Percentiles rank a stretch among this genome's conserved stretches.
Conservation (phyloP, 306 rosid genomes). For the Casuarina equisetifolia region DNA sequence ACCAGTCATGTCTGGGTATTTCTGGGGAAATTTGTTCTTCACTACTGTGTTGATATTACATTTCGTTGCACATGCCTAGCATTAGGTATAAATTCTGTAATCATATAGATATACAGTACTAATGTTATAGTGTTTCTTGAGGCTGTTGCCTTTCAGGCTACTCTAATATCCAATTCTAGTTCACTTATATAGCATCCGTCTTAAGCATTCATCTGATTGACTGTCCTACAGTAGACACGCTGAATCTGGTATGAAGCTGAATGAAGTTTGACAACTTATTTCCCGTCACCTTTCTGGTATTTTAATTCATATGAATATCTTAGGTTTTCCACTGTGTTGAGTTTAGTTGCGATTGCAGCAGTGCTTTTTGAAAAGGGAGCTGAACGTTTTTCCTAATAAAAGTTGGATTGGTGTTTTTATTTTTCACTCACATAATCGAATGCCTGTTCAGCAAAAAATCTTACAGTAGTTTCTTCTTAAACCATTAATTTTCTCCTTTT, state of each 20-base stretch:
- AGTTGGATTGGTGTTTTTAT: background rate
- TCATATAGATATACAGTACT: background rate
- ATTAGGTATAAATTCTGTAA: background rate
- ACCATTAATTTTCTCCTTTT: constrained; percentile 6
- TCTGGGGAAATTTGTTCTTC: background rate
- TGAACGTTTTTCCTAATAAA: background rate
- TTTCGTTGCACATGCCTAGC: background rate
- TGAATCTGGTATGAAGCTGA: background rate
- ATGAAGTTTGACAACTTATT: background rate
- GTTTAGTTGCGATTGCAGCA: background rate
- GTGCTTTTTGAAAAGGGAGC: background rate
- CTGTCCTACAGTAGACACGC: background rate
- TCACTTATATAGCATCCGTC: background rate
- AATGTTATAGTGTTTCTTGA: background rate
- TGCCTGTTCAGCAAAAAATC: background rate
- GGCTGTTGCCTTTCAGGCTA: constrained; percentile 1
- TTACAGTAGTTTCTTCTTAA: constrained; percentile 1
- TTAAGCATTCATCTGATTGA: background rate
- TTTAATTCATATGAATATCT: background rate
- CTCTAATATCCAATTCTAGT: background rate
- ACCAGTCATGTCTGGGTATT: background rate
- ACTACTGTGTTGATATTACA: background rate
- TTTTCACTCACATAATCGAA: background rate
- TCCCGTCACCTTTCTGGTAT: background rate
- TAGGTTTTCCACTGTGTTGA: background rate